Evolutionary conservation across 768 basidiomycete genomes (phyloP).

Genomic region (Steccherinum ochraceum): DNA sequence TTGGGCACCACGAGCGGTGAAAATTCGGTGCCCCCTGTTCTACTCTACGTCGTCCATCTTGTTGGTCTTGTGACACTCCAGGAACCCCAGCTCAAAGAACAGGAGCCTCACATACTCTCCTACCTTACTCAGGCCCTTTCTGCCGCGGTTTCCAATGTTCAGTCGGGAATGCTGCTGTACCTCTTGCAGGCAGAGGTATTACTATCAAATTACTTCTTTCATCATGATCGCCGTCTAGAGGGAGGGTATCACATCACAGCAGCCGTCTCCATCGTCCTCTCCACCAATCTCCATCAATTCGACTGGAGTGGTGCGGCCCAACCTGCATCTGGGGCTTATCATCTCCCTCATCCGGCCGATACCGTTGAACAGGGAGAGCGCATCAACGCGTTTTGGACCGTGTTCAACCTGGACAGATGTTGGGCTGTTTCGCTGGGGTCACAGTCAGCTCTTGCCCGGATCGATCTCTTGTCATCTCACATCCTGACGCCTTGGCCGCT

Average conservation of each 20-base stretch:
- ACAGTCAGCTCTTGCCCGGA: conserved; percentile 46
- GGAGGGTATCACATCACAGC: conserved; percentile 47
- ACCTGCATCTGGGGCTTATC: conserved; percentile 13
- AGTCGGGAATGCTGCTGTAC: conserved; percentile 29
- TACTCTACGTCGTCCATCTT: conserved; percentile 37
- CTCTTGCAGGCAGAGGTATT: conserved; percentile 40
- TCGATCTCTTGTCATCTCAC: conserved; percentile 35
- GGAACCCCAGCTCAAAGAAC: conserved; percentile 17
- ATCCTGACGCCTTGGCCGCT: conserved; percentile 36
- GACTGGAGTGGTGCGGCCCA: conserved; percentile 19
- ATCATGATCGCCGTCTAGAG: conserved; percentile 50
- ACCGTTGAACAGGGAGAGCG: conserved; percentile 58
- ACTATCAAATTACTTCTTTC: conserved; percentile 61
- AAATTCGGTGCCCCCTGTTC: conserved; percentile 26
- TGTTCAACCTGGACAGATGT: conserved; percentile 51
- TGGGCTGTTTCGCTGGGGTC: conserved; percentile 48
- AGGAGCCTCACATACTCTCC: conserved; percentile 38
- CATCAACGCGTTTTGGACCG: conserved; percentile 63
- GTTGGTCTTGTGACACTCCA: conserved; percentile 23
- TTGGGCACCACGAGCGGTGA: conserved; percentile 20
- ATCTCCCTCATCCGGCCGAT: conserved; percentile 34
- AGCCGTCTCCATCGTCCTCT: conserved; percentile 30
- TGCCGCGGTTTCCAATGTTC: conserved; percentile 24
- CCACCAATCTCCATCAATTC: conserved; percentile 20
- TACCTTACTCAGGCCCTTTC: conserved; percentile 45